Percentiles rank a stretch among this genome's conserved stretches.
Evolutionary conservation across 768 basidiomycete genomes (phyloP).

Genomic region (Pisolithus tinctorius): DNA sequence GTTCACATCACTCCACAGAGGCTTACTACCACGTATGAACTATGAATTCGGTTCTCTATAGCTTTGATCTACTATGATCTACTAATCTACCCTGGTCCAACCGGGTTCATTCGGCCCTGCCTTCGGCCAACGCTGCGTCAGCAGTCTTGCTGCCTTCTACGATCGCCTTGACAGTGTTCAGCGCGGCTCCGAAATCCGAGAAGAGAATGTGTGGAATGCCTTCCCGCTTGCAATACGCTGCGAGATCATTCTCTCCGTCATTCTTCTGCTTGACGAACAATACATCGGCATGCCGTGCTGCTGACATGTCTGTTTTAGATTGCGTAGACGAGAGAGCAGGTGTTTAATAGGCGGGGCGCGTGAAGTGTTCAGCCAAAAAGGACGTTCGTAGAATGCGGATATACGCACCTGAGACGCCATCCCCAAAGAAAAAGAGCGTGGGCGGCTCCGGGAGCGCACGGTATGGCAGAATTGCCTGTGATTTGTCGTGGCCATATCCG

Average conservation of each 20-base stretch:
- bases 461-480: constrained; percentile 83
- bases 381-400: background rate
- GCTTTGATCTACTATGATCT: background rate
- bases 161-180: constrained; percentile 55
- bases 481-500: constrained; percentile 94
- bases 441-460: constrained; percentile 36
- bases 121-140: background rate
- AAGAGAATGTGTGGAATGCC: constrained; percentile 79
- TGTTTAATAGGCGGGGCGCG: too few species aligned
- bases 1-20: too few species aligned
- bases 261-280: constrained; percentile 87
- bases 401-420: constrained; percentile 84
- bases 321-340: background rate
- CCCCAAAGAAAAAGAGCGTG: constrained; percentile 92
- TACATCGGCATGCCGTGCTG: constrained; percentile 86
- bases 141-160: constrained; percentile 52
- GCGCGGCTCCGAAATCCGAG: constrained; percentile 57
- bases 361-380: background rate
- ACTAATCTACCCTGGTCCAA: background rate
- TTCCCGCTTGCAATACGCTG: constrained; percentile 72
- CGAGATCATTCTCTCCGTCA: constrained; percentile 75
- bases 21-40: background rate
- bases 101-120: background rate
- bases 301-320: constrained; percentile 67
- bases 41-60: background rate